These are phyloP conservation scores for Ambrosiella beaveri DNA, from an alignment of 2,329 filamentous ascomycete species.

Conservation along the genomic window DNA sequence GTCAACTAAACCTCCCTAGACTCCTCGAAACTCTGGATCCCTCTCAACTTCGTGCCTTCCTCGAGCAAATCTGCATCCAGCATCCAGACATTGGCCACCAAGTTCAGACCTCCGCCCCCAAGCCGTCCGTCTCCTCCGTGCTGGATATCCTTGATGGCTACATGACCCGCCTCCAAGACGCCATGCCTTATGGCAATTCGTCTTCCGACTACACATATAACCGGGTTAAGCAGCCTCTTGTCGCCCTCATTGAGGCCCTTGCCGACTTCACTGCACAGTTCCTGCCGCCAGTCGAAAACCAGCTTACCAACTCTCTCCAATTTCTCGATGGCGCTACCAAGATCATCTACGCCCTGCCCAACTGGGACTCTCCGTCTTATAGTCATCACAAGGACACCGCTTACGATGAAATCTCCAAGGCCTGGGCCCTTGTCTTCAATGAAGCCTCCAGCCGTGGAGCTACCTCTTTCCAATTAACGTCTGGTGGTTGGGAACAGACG, in stretches of 20 bases:
- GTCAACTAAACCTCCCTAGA: constrained; percentile 41
- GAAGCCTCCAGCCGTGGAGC: constrained; percentile 73
- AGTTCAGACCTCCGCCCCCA: constrained; percentile 65
- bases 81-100: constrained; percentile 76
- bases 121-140: constrained; percentile 68
- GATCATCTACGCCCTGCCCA: constrained; percentile 72
- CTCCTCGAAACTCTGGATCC: constrained; percentile 89
- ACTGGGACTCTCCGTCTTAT: constrained; percentile 79
- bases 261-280: constrained; percentile 93
- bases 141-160: constrained; percentile 70
- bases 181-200: constrained; percentile 72
- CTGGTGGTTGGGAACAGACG: constrained; percentile 82
- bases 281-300: constrained; percentile 74
- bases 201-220: constrained; percentile 92
- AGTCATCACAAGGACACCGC: constrained; percentile 87
- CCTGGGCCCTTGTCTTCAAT: constrained; percentile 80
- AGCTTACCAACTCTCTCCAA: constrained; percentile 64
- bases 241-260: constrained; percentile 70
- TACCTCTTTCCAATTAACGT: constrained; percentile 75
- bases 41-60: constrained; percentile 63
- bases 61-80: constrained; percentile 82
- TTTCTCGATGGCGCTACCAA: constrained; percentile 84
- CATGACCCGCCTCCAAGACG: constrained; percentile 55
- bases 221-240: constrained; percentile 64
- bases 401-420: constrained; percentile 88